Evolutionary conservation across 2,329 filamentous ascomycete species (phyloP).

Genomic region (Aspergillus fischeri): DNA sequence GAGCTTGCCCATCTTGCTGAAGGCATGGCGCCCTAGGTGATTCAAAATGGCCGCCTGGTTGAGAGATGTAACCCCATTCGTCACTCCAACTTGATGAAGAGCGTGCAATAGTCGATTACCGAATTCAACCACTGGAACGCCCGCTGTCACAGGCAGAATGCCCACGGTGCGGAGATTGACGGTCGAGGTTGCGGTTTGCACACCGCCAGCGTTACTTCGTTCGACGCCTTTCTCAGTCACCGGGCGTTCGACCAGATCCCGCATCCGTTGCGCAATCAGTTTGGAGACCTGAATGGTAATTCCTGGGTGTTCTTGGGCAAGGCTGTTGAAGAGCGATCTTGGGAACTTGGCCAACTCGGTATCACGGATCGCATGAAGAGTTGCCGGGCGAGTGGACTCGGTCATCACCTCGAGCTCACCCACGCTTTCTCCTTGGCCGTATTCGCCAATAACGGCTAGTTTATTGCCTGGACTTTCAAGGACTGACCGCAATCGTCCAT

Average conservation of each 20-base stretch:
- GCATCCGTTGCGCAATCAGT: slow-evolving; percentile 94
- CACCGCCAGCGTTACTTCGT: slow-evolving; percentile 49
- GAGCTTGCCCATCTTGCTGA: slow-evolving; percentile 94
- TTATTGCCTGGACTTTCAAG: slow-evolving; percentile 76
- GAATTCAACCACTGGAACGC: slow-evolving; percentile 93
- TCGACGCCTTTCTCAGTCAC: slow-evolving; percentile 64
- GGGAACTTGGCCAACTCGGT: slow-evolving; percentile 96
- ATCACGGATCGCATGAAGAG: slow-evolving; percentile 90
- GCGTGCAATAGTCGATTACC: slow-evolving; percentile 84
- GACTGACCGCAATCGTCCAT: slow-evolving; percentile 81
- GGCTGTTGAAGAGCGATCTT: slow-evolving; percentile 91
- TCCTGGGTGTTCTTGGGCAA: slow-evolving; percentile 92
- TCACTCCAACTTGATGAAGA: slow-evolving; percentile 79
- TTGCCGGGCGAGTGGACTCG: slow-evolving; percentile 84
- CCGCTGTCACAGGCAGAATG: slow-evolving; percentile 82
- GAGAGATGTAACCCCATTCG: slow-evolving; percentile 84
- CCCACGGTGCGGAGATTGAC: slow-evolving; percentile 91
- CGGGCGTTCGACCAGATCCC: slow-evolving; percentile 78
- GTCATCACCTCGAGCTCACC: slow-evolving; percentile 96
- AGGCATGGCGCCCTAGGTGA: slow-evolving; percentile 91
- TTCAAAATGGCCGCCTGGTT: slow-evolving; percentile 93
- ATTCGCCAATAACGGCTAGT: slow-evolving; percentile 84
- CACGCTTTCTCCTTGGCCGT: slow-evolving; percentile 94
- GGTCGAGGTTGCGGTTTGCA: slow-evolving; percentile 66
- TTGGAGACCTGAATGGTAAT: slow-evolving; percentile 99